These are phyloP conservation scores for Chaetothyriales sp. DNA, from an alignment of 2,329 filamentous ascomycete genomes.

Conservation along the genomic window DNA sequence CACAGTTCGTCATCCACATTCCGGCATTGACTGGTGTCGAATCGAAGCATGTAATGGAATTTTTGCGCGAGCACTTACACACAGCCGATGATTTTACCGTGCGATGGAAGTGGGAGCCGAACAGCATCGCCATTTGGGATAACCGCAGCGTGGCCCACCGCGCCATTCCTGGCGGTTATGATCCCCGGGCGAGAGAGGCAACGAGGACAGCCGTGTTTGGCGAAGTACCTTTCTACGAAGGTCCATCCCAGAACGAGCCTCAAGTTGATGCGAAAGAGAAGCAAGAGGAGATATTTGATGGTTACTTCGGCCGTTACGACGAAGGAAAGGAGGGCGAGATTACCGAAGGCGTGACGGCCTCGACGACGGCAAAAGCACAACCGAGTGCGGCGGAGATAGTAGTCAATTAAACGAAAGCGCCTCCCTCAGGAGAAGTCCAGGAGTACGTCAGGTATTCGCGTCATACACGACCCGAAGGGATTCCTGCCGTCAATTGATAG, in stretches of 20 bases:
- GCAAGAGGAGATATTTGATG: not conserved
- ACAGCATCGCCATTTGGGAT: constrained; percentile 25
- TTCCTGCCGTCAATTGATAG: too few relatives aligned
- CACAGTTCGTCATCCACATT: constrained; percentile 9
- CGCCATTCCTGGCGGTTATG: not conserved
- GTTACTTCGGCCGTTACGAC: not conserved
- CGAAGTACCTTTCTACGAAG: not conserved
- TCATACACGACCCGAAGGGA: too few relatives aligned
- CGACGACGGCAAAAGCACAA: too few relatives aligned
- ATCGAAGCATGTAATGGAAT: constrained; percentile 10
- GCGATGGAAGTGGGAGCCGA: constrained; percentile 70
- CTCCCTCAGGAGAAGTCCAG: too few relatives aligned
- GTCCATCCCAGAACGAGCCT: not conserved
- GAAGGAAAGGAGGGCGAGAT: not conserved
- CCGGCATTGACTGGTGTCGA: constrained; percentile 16
- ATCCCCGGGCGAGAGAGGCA: not conserved
- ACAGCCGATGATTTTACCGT: constrained; percentile 77
- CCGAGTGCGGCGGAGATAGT: too few relatives aligned
- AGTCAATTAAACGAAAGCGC: too few relatives aligned
- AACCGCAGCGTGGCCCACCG: not conserved
- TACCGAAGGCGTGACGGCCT: too few relatives aligned
- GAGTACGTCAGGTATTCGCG: too few relatives aligned
- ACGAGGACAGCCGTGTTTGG: not conserved
- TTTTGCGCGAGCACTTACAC: constrained; percentile 30
- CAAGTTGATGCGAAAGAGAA: constrained; percentile 1